phyloP scores from a whole-genome alignment of 139 green algal species.

The Picochlorum costavermella region DNA sequence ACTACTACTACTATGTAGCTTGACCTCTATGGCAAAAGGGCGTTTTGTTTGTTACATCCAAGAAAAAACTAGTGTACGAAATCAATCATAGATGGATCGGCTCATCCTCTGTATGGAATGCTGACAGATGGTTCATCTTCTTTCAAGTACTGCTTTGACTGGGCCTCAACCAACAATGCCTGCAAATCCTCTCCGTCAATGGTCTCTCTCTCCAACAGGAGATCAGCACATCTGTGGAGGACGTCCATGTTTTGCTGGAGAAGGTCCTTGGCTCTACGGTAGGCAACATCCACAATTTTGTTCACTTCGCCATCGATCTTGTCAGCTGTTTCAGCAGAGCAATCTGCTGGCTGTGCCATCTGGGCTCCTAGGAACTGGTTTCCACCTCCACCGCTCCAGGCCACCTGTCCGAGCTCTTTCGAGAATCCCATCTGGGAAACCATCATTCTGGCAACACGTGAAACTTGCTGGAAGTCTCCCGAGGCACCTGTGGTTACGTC shows the following conservation, averaged over 20 bases:
- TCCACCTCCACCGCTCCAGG: conserved; percentile 56
- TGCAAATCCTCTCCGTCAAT: conserved; percentile 96
- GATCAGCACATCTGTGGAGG: conserved; percentile 79
- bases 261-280: conserved; percentile 94
- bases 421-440: conserved; percentile 88
- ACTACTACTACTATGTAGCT: no score
- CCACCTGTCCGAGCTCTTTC: conserved; percentile 89
- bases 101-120: conserved; percentile 70
- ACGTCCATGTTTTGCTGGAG: conserved; percentile 84
- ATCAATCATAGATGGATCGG: neutral
- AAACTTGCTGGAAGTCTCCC: conserved; percentile 83
- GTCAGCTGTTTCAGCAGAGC: conserved; percentile 67
- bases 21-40: no score
- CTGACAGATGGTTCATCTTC: conserved; percentile 57
- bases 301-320: conserved; percentile 86
- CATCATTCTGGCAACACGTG: conserved; percentile 74
- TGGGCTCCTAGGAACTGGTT: conserved; percentile 78
- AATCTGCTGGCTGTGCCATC: conserved; percentile 74
- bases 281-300: conserved; percentile 85
- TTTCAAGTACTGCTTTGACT: conserved; percentile 88
- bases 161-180: conserved; percentile 71
- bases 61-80: neutral
- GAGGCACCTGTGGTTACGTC: conserved; percentile 93
- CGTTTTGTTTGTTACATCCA: no score
- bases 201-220: conserved; percentile 97